These are phyloP conservation scores for Nicotiana obtusifolia DNA, from an alignment of 257 asterid species.

Conservation along the genomic window DNA sequence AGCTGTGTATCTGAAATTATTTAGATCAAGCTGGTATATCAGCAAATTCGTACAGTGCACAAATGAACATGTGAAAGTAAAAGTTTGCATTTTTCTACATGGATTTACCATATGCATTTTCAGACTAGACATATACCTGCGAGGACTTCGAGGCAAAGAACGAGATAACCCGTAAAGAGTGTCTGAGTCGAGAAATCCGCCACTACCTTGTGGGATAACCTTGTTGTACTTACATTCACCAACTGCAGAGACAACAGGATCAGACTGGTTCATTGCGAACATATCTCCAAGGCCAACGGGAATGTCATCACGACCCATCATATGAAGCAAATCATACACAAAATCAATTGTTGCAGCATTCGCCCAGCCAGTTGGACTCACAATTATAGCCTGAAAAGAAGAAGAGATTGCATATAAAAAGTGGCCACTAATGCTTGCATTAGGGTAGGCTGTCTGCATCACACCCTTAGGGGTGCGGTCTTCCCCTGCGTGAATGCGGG, in stretches of 20 bases:
- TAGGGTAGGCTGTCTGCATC: too few relatives aligned
- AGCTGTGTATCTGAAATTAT: conserved; percentile 54
- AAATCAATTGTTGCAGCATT: conserved; percentile 79
- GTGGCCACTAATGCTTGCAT: too few relatives aligned
- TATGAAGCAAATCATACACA: conserved; percentile 71
- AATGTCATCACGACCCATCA: conserved; percentile 95
- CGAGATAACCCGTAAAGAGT: conserved; percentile 76
- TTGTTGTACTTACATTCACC: conserved; percentile 72
- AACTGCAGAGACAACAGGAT: conserved; percentile 35
- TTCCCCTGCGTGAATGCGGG: too few relatives aligned
- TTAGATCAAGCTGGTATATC: neutral
- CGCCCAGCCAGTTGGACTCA: conserved; percentile 89
- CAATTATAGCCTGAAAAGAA: conserved; percentile 51
- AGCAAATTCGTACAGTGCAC: neutral
- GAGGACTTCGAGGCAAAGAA: conserved; percentile 71
- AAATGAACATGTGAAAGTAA: neutral
- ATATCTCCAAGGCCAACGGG: conserved; percentile 72
- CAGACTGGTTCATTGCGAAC: conserved; percentile 59
- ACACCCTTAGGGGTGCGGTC: too few relatives aligned
- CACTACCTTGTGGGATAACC: conserved; percentile 77
- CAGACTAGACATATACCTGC: conserved; percentile 41
- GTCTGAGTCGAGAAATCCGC: conserved; percentile 83
- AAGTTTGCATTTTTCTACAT: neutral
- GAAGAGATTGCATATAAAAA: neutral
- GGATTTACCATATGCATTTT: neutral